Evolutionary conservation across 306 rosid genomes (phyloP).

Genomic region (Vigna angularis): DNA sequence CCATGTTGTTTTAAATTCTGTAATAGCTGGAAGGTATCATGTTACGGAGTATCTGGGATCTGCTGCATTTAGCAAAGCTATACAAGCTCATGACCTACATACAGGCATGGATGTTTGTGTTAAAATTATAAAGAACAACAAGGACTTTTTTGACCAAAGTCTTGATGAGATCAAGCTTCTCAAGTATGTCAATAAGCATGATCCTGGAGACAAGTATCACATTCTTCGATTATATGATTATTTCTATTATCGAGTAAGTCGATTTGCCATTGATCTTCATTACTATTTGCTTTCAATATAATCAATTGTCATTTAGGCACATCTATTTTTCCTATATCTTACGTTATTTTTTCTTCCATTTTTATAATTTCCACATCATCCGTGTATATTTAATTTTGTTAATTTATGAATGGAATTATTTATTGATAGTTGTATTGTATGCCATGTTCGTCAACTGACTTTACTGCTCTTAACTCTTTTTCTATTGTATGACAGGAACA

Average conservation of each 20-base stretch:
- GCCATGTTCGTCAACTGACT: constrained; percentile 12
- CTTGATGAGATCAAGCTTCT: constrained; percentile 97
- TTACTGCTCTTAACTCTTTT: constrained; percentile 15
- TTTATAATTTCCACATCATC: neutral
- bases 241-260: constrained; percentile 87
- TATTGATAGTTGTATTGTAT: neutral
- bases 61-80: constrained; percentile 94
- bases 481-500: constrained; percentile 67
- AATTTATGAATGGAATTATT: neutral
- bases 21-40: constrained; percentile 87
- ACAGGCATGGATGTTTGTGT: constrained; percentile 94
- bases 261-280: neutral
- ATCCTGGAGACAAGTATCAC: constrained; percentile 88
- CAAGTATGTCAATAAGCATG: constrained; percentile 87
- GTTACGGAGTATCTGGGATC: constrained; percentile 93
- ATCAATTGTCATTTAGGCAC: neutral
- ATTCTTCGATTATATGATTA: constrained; percentile 87
- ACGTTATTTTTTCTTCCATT: neutral
- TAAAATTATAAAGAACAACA: constrained; percentile 93
- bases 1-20: constrained; percentile 87
- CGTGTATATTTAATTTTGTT: constrained; percentile 8
- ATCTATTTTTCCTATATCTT: neutral
- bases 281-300: constrained; percentile 12
- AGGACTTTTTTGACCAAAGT: constrained; percentile 92
- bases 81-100: constrained; percentile 91